Base-by-base conservation (phyloP, 1,139 yeast species). In the Nakaseomyces sp. region DNA sequence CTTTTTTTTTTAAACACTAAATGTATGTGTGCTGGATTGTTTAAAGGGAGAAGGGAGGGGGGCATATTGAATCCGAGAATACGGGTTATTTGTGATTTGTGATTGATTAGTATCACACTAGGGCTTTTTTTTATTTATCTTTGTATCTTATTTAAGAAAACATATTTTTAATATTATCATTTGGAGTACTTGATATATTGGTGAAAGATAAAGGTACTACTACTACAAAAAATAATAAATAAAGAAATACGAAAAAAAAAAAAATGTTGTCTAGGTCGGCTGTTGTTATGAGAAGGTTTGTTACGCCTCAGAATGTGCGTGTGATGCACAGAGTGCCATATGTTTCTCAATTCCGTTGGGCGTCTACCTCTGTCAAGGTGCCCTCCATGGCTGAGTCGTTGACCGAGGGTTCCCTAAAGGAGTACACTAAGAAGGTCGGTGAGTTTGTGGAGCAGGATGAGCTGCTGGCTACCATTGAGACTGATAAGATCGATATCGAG, bases 371-470 rank as follows among this genome's bases (percentile, higher is more conserved):
- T 45, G 95, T 91, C 47, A 86, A 88, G 67, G 98, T 91, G 31
- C 99, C 99, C 43, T 95, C 87, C 55, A 88, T 91, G 96, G 98
- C 98, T 42, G 99, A 91, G 69, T 89, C 97, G 44, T 83, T 91
- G 63, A 87, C 96, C 42, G 99, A 91, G 68, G 99, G 99, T 66
- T 87, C 97, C 42, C 75, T 91, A 56, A 73, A 87, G 51, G 81
- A 87, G 45, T 88, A 78, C 68, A 74, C 78, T 42, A 81, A 81
- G 65, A 71, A 77, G 54, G 86, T 88, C 49, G 99, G 99, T 54
- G 97, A 91, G 53, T 88, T 70, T 59, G 94, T 93, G 46, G 77
- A 74, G 47, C 79, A 72, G 56, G 98, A 91, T 66, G 98, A 91
- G 69, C 80, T 87, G 55, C 74, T 91, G 57, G 98, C 98, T 49